phyloP scores from a whole-genome alignment of 1,139 yeast species.

The Komagataea norvegica region DNA sequence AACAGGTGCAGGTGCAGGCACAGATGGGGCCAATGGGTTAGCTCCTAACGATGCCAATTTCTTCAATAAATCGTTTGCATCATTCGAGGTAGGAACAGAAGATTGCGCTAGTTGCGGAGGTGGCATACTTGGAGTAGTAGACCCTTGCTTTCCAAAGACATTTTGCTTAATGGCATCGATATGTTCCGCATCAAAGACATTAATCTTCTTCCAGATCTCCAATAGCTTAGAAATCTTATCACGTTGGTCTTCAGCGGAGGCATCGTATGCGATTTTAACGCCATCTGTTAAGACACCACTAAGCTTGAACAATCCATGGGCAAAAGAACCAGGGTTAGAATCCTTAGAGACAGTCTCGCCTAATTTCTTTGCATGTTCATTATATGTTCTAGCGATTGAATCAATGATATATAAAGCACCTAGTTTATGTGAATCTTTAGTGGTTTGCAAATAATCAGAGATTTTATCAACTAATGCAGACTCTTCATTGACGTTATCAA shows the following conservation, averaged over 20 bases:
- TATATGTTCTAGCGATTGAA: conserved; percentile 81
- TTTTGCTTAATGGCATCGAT: conserved; percentile 55
- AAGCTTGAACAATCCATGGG: conserved; percentile 64
- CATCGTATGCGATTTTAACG: conserved; percentile 55
- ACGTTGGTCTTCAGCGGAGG: conserved; percentile 46
- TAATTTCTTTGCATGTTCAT: conserved; percentile 64
- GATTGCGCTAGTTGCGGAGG: conserved; percentile 21
- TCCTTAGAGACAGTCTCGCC: conserved; percentile 40
- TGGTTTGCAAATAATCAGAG: conserved; percentile 64
- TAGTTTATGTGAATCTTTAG: conserved; percentile 78
- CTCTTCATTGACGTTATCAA: conserved; percentile 60
- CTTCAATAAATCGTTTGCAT: conserved; percentile 57
- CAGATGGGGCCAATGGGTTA: neutral
- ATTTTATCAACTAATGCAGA: conserved; percentile 55
- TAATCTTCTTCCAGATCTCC: conserved; percentile 89
- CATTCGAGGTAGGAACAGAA: conserved; percentile 31
- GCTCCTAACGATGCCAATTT: conserved; percentile 51
- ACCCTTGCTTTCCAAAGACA: conserved; percentile 50
- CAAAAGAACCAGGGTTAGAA: conserved; percentile 68
- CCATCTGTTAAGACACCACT: conserved; percentile 55
- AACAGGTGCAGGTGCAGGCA: conserved; percentile 15
- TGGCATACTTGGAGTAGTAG: conserved; percentile 22
- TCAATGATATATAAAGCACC: conserved; percentile 91
- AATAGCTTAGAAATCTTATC: conserved; percentile 78
- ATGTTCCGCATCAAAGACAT: conserved; percentile 60